Evolutionary conservation across 2,329 filamentous ascomycete genomes (phyloP).

Genomic region (Xylaria sp.): DNA sequence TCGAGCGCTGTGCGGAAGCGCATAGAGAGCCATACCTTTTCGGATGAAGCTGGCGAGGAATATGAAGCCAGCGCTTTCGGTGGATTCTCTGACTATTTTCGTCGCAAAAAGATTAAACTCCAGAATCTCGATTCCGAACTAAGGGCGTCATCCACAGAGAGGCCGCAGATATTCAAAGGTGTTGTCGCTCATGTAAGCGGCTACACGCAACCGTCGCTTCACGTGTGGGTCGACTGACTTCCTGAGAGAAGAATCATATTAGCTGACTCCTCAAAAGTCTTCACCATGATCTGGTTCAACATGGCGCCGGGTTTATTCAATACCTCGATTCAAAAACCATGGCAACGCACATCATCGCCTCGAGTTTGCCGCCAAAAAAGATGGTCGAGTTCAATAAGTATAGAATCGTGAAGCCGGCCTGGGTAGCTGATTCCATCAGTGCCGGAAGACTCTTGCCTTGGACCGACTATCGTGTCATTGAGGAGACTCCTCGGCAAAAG

Average conservation of each 20-base stretch:
- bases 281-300: constrained; percentile 82
- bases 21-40: constrained; percentile 72
- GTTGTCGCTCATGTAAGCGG: constrained; percentile 92
- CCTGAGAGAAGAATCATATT: not conserved
- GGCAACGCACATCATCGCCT: constrained; percentile 95
- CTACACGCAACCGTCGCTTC: constrained; percentile 92
- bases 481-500: constrained; percentile 83
- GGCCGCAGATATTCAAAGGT: constrained; percentile 86
- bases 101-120: constrained; percentile 94
- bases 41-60: constrained; percentile 85
- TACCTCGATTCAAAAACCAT: constrained; percentile 94
- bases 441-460: constrained; percentile 84
- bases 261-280: constrained; percentile 52
- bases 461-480: constrained; percentile 82
- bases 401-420: constrained; percentile 90
- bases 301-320: constrained; percentile 95
- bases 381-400: constrained; percentile 85
- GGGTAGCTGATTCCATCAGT: constrained; percentile 88
- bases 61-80: constrained; percentile 87
- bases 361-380: constrained; percentile 89
- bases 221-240: constrained; percentile 59
- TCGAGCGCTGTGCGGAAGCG: constrained; percentile 66
- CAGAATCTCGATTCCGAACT: constrained; percentile 91
- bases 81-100: constrained; percentile 89
- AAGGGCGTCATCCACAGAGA: constrained; percentile 69